These are phyloP conservation scores for Nothomitra cinnamomea DNA, from an alignment of 2,329 filamentous ascomycete genomes.

Conservation along the genomic window DNA sequence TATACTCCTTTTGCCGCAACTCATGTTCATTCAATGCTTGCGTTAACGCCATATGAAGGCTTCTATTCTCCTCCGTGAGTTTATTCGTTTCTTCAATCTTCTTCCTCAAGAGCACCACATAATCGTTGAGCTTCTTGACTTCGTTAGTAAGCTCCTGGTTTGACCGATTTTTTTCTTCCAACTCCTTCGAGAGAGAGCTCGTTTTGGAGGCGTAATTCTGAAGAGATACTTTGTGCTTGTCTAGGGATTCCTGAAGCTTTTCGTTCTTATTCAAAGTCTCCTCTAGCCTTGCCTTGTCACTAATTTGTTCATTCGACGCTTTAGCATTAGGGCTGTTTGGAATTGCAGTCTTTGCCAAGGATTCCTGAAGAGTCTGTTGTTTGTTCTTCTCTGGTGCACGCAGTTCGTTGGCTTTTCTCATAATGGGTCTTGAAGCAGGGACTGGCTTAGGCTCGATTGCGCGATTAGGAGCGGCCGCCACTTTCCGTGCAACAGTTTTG, in stretches of 20 bases:
- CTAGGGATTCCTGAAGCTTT: background rate
- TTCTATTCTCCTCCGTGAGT: background rate
- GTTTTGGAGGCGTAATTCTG: slow-evolving; percentile 1
- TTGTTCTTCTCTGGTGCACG: background rate
- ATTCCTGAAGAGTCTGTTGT: background rate
- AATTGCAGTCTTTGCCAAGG: background rate
- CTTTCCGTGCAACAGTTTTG: slow-evolving; percentile 1
- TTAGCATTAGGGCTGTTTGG: too few species aligned
- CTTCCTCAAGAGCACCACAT: background rate
- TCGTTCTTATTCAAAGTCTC: background rate
- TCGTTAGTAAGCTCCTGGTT: background rate
- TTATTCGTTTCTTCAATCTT: background rate
- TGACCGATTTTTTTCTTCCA: background rate
- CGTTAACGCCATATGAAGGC: background rate
- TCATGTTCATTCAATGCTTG: background rate
- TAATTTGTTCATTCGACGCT: too few species aligned
- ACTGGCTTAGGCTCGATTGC: background rate
- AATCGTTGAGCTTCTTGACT: background rate
- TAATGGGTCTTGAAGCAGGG: background rate
- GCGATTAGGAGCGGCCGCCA: background rate
- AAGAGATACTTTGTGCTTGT: background rate
- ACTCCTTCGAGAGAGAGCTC: background rate
- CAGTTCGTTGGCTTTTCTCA: slow-evolving; percentile 2
- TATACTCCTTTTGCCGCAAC: too few species aligned
- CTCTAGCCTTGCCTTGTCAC: too few species aligned